phyloP scores from a whole-genome alignment of 2,329 filamentous ascomycete species.

The Plenodomus tracheiphilus region DNA sequence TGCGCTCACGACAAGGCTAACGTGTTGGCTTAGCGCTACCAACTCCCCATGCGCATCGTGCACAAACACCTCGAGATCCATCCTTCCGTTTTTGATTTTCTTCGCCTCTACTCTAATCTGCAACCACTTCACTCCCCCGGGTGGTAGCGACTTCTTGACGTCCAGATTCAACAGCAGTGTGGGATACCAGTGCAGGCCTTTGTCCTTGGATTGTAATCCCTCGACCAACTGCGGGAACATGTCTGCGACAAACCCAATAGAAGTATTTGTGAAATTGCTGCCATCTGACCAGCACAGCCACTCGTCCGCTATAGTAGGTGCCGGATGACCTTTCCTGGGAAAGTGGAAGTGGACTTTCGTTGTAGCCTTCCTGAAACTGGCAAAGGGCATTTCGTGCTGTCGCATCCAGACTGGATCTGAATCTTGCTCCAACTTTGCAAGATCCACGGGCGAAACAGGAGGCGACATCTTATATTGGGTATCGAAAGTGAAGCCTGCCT shows the following conservation, averaged over 20 bases:
- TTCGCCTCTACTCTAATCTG: conserved; percentile 68
- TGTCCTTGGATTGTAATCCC: conserved; percentile 38
- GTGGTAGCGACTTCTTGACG: conserved; percentile 71
- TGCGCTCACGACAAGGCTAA: conserved; percentile 65
- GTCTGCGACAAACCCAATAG: conserved; percentile 68
- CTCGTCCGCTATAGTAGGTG: conserved; percentile 58
- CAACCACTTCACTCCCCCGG: conserved; percentile 72
- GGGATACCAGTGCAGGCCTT: conserved; percentile 68
- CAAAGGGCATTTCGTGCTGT: conserved; percentile 49
- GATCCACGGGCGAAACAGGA: conserved; percentile 46
- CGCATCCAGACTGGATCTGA: conserved; percentile 54
- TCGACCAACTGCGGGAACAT: conserved; percentile 70
- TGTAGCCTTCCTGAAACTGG: conserved; percentile 54
- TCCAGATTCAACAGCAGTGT: conserved; percentile 77
- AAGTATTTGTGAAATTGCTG: conserved; percentile 65
- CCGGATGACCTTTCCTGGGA: conserved; percentile 51
- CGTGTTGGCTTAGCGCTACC: conserved; percentile 69
- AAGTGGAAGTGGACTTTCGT: conserved; percentile 57
- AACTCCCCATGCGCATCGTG: conserved; percentile 66
- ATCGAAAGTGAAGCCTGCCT: conserved; percentile 60
- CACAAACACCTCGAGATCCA: conserved; percentile 73
- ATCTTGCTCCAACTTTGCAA: conserved; percentile 48
- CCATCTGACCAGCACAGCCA: conserved; percentile 67
- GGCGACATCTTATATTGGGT: conserved; percentile 60
- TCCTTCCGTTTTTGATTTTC: conserved; percentile 69